Conservation (phyloP, 2,329 filamentous ascomycete species). For the Cryphonectria nitschkei region DNA sequence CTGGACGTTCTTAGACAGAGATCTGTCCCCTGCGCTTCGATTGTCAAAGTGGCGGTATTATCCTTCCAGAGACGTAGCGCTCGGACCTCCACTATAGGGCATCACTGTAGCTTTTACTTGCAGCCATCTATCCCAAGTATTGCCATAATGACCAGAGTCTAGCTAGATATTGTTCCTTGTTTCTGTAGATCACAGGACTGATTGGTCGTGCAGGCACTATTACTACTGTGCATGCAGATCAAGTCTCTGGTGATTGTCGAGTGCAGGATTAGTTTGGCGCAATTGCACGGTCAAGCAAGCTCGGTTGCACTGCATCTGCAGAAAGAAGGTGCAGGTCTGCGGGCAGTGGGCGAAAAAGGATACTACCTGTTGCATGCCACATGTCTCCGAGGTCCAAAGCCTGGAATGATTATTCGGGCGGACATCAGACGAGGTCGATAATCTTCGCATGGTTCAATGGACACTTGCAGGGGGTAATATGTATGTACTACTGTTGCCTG, state of each 20-base stretch:
- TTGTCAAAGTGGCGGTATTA: neutral
- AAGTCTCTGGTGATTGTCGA: neutral
- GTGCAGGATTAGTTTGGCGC: neutral
- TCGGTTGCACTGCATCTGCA: conserved; percentile 6
- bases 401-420: neutral
- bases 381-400: neutral
- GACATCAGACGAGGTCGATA: neutral
- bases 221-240: neutral
- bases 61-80: neutral
- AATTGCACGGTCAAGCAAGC: conserved; percentile 1
- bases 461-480: neutral
- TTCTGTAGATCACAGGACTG: neutral
- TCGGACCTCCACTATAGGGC: neutral
- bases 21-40: neutral
- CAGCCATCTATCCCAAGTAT: neutral
- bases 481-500: neutral
- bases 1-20: neutral
- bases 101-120: neutral
- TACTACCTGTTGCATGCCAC: no score
- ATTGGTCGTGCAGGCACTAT: neutral
- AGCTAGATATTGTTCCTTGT: neutral
- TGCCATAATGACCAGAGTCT: neutral
- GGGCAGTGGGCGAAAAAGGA: neutral
- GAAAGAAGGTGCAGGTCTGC: neutral
- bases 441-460: neutral